Conservation (phyloP, 148 eudicot species). For the Arctostaphylos glauca region DNA sequence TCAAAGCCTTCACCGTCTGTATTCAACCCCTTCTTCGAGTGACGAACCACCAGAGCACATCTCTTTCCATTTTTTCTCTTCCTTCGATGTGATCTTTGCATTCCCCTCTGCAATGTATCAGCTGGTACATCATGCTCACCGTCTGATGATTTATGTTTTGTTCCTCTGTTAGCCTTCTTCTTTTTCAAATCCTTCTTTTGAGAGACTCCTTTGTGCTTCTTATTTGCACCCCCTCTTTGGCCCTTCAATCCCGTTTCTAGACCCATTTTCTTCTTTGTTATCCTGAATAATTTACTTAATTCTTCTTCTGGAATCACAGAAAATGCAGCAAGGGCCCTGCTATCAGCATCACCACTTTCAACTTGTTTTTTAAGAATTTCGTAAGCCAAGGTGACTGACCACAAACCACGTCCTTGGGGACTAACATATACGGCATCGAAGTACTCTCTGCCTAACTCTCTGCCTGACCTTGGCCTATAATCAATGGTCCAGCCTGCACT, state of each 20-base stretch:
- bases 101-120: constrained; percentile 24
- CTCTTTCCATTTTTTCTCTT: constrained; percentile 44
- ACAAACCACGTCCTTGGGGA: constrained; percentile 53
- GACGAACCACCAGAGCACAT: constrained; percentile 66
- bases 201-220: constrained; percentile 12
- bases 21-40: constrained; percentile 44
- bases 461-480: constrained; percentile 45
- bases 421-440: constrained; percentile 69
- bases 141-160: constrained; percentile 10
- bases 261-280: constrained; percentile 34
- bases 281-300: constrained; percentile 58
- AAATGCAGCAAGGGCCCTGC: constrained; percentile 39
- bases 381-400: constrained; percentile 92
- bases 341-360: constrained; percentile 47
- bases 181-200: constrained; percentile 18
- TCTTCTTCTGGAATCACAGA: constrained; percentile 63
- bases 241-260: constrained; percentile 30
- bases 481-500: constrained; percentile 84
- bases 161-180: constrained; percentile 13
- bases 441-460: constrained; percentile 38
- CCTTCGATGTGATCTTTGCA: constrained; percentile 28
- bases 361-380: constrained; percentile 41
- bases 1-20: constrained; percentile 38
- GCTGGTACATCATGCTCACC: constrained; percentile 14
- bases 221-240: constrained; percentile 20